Base-by-base conservation (phyloP, 345 rosid species). In the Ceriops zippeliana region DNA sequence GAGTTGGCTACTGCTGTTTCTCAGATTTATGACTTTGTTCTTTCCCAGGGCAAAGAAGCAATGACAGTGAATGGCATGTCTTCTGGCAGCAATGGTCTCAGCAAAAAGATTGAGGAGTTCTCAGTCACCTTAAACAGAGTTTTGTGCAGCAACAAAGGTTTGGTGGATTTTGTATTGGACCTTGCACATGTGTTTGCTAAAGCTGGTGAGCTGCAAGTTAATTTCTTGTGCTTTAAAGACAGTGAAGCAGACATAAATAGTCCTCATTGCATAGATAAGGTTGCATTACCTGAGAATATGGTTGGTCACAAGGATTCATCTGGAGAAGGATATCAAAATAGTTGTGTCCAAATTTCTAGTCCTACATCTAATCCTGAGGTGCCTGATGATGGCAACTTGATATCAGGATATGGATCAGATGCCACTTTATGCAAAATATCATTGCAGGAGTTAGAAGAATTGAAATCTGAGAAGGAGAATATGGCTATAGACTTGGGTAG, bases 201-300 rank as follows among this genome's bases (percentile, higher is more conserved):
- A 78, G 98, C 97, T 58, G 66, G 87, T 51, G 86, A 83, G 63
- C 83, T 90, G 32, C 87, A 83, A 77, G 80, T 90, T 61, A 79
- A 79, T 65, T 80, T 90, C 30, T 62, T 82, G 61, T 89, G 96
- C 21, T 91, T 77, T 59, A 87, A 82, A 81, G 73, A 74, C 53
- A 72, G 81, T 38, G 92, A 86, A 78, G 80, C 77, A 34, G 98
- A 89, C 78, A 90, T 88, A 53, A 82, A 70, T 47, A 87, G 97
- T 65, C 90, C 98, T 4, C 90, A 90, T 83, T 95, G 99, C 82
- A 92, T 95, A 13, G 99, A 95, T 75, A 95, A 95, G 84, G 92
- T 92, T 38, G 99, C 86, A 60, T 73, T 95, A 75, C 97, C 96
- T 0, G 97, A 92, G 78, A 84, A 90, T 69, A 87, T 84, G 85